Evolutionary conservation across 2,329 filamentous ascomycete genomes (phyloP).

Genomic region (Colletotrichum incanum): DNA sequence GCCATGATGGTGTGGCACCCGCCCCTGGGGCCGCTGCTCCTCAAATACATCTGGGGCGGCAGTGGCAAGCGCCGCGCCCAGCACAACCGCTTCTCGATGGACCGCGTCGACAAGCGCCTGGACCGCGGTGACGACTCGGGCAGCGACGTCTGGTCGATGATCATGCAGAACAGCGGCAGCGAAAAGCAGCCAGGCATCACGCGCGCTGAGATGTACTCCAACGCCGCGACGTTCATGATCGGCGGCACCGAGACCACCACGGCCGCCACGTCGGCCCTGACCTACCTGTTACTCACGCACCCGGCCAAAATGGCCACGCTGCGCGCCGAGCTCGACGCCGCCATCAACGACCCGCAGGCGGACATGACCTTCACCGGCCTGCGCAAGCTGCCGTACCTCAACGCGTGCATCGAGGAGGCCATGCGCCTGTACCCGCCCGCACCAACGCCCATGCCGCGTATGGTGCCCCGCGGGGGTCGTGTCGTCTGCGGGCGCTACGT

Average conservation of each 20-base stretch:
- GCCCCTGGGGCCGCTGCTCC: conserved; percentile 28
- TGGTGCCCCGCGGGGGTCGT: conserved; percentile 53
- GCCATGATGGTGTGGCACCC: conserved; percentile 36
- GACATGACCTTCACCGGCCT: conserved; percentile 56
- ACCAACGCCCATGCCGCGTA: conserved; percentile 47
- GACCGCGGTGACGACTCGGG: conserved; percentile 32
- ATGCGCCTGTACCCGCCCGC: conserved; percentile 55
- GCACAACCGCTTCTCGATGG: conserved; percentile 39
- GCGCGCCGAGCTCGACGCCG: conserved; percentile 53
- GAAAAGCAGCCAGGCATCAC: conserved; percentile 25
- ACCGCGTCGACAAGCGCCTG: conserved; percentile 40
- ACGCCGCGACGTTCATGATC: conserved; percentile 48
- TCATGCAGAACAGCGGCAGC: conserved; percentile 32
- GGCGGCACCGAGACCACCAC: conserved; percentile 65
- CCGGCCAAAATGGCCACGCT: conserved; percentile 52
- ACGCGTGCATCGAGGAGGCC: conserved; percentile 59
- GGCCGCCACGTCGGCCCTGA: conserved; percentile 57
- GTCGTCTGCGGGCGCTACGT: conserved; percentile 51
- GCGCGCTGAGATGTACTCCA: conserved; percentile 42
- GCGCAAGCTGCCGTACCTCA: conserved; percentile 55
- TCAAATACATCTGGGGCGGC: conserved; percentile 31
- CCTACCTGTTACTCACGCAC: conserved; percentile 56
- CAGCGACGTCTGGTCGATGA: conserved; percentile 39
- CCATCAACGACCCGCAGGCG: conserved; percentile 41
- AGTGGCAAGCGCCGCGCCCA: conserved; percentile 28